Evolutionary conservation across 2,329 filamentous ascomycete species (phyloP).

Genomic region (Drechslerella coelobrocha): DNA sequence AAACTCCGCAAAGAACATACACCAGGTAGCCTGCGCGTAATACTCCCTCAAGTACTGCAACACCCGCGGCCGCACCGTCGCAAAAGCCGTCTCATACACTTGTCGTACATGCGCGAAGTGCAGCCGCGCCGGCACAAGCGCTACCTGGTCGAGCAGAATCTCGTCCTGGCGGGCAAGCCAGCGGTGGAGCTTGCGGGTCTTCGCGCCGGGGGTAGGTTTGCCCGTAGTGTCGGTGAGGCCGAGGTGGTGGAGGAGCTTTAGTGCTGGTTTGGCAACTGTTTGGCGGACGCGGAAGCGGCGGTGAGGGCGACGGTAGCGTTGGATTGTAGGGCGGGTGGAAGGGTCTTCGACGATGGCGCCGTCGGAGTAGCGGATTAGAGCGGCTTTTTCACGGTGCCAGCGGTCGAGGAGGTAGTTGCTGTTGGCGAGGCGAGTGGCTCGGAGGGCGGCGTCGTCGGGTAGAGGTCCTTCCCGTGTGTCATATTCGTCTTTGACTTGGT

Average conservation of each 20-base stretch:
- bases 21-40: slow-evolving; percentile 9
- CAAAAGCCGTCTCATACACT: slow-evolving; percentile 4
- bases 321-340: too few species aligned
- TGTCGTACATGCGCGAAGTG: slow-evolving; percentile 14
- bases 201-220: background rate
- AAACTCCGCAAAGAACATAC: slow-evolving; percentile 42
- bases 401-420: background rate
- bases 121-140: slow-evolving; percentile 23
- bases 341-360: background rate
- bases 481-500: background rate
- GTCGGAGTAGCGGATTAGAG: background rate
- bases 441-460: background rate
- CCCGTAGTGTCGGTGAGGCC: slow-evolving; percentile 16
- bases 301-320: slow-evolving; percentile 6
- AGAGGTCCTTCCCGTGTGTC: background rate
- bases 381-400: background rate
- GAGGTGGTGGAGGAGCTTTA: slow-evolving; percentile 18
- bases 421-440: background rate
- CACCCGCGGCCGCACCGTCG: background rate
- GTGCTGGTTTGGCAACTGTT: slow-evolving; percentile 3
- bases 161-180: slow-evolving; percentile 21
- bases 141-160: slow-evolving; percentile 13
- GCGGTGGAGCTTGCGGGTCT: background rate
- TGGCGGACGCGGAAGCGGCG: background rate
- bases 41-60: slow-evolving; percentile 6